Evolutionary conservation across 2,329 filamentous ascomycete species (phyloP).

Genomic region (Alternaria ethzedia): DNA sequence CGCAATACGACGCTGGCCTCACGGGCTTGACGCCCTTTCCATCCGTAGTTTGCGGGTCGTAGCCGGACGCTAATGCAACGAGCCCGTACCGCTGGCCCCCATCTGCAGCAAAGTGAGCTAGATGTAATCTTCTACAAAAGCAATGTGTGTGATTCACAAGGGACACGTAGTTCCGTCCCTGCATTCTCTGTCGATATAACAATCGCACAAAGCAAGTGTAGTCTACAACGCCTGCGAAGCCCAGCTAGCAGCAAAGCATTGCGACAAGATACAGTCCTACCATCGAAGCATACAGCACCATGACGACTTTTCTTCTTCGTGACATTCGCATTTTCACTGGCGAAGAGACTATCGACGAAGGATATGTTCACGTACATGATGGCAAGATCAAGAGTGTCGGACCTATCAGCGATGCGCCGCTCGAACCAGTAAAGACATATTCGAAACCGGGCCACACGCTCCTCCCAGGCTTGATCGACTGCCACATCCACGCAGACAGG

Average conservation of each 20-base stretch:
- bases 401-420: slow-evolving; percentile 20
- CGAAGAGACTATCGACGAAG: slow-evolving; percentile 49
- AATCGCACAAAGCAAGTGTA: not conserved
- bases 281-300: slow-evolving; percentile 4
- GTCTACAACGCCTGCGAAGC: not conserved
- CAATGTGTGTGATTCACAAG: not conserved
- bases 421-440: slow-evolving; percentile 33
- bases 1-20: not conserved
- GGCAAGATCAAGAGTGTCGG: slow-evolving; percentile 50
- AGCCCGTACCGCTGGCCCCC: not conserved
- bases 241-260: not conserved
- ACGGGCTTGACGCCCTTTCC: not conserved
- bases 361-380: slow-evolving; percentile 51
- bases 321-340: slow-evolving; percentile 58
- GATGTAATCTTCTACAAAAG: not conserved
- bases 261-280: not conserved
- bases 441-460: slow-evolving; percentile 56
- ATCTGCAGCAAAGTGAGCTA: not conserved
- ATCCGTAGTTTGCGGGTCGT: not conserved
- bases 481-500: slow-evolving; percentile 56
- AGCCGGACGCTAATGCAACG: not conserved
- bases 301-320: slow-evolving; percentile 49
- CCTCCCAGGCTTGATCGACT: slow-evolving; percentile 59
- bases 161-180: not conserved
- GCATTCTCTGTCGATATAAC: not conserved